Percentiles rank a stretch among this genome's conserved stretches.
Conservation (phyloP, 495 filamentous ascomycete genomes). For the Schizothecium vesticola region DNA sequence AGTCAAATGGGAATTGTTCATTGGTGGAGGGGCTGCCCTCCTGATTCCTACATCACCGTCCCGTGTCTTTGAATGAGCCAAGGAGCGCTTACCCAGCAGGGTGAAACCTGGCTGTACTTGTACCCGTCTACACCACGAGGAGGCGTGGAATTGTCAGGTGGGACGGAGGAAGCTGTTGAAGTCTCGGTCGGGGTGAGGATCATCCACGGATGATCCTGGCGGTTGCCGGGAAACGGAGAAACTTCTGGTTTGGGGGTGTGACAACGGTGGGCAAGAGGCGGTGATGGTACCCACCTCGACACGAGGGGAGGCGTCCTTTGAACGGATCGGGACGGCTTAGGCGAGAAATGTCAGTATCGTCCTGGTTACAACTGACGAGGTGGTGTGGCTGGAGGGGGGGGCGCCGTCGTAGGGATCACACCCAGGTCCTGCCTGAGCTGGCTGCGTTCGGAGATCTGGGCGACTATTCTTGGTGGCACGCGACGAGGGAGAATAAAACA, state of each 20-base stretch:
- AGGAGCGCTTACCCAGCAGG: background rate
- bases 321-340: background rate
- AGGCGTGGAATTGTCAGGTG: background rate
- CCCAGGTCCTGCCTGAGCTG: background rate
- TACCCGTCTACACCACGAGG: background rate
- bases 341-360: background rate
- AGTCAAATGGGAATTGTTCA: background rate
- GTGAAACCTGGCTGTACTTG: background rate
- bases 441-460: background rate
- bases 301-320: background rate
- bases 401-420: background rate
- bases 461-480: slow-evolving; percentile 10
- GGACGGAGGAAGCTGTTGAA: background rate
- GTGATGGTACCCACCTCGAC: background rate
- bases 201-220: background rate
- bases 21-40: background rate
- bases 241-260: background rate
- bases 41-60: background rate
- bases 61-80: background rate
- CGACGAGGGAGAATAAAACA: background rate
- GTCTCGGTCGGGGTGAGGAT: background rate
- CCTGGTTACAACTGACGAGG: background rate
- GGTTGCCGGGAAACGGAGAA: background rate
- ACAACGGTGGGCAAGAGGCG: background rate
- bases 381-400: background rate